A percentile compares a stretch with the other conserved stretches of the same genome.
phyloP scores from a whole-genome alignment of 2,329 filamentous ascomycete genomes.

The Lithohypha guttulata region DNA sequence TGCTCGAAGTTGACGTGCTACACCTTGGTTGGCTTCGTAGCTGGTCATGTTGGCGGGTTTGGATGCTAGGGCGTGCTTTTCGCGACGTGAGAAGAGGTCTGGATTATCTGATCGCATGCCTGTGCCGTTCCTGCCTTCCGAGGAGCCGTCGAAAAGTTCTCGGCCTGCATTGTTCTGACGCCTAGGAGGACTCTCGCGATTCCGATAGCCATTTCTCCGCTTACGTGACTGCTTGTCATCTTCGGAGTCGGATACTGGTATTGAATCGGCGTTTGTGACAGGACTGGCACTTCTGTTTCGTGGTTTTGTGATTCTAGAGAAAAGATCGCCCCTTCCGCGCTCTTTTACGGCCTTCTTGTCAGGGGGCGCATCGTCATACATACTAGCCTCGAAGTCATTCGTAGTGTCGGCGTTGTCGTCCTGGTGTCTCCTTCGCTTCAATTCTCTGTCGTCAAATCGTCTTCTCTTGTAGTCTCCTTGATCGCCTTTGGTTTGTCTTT shows the following conservation, averaged over 20 bases:
- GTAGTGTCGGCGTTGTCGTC: conserved; percentile 28
- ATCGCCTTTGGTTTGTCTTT: conserved; percentile 29
- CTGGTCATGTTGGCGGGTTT: conserved; percentile 26
- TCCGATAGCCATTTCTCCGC: conserved; percentile 31
- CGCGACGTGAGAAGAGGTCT: conserved; percentile 2
- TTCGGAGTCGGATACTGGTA: conserved; percentile 31
- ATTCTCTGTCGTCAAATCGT: conserved; percentile 53
- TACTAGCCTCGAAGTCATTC: conserved; percentile 56
- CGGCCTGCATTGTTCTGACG: conserved; percentile 27
- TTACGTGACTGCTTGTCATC: conserved; percentile 27
- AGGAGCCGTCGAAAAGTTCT: conserved; percentile 40
- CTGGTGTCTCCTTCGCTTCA: conserved; percentile 37
- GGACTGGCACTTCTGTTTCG: conserved; percentile 53
- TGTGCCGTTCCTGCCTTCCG: conserved; percentile 34
- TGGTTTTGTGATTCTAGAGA: conserved; percentile 27
- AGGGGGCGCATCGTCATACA: conserved; percentile 64
- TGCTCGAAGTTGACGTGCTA: conserved; percentile 35
- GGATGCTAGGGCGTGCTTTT: conserved; percentile 29
- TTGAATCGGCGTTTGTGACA: conserved; percentile 34
- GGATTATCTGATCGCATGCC: conserved; percentile 7
- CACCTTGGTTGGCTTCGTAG: conserved; percentile 20
- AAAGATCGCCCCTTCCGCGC: conserved; percentile 29
- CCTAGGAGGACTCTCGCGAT: conserved; percentile 29
- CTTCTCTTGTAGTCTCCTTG: conserved; percentile 37
- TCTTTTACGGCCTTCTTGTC: conserved; percentile 23